phyloP scores from a whole-genome alignment of 1,284 basidiomycete genomes.

The Leccinum fallax region DNA sequence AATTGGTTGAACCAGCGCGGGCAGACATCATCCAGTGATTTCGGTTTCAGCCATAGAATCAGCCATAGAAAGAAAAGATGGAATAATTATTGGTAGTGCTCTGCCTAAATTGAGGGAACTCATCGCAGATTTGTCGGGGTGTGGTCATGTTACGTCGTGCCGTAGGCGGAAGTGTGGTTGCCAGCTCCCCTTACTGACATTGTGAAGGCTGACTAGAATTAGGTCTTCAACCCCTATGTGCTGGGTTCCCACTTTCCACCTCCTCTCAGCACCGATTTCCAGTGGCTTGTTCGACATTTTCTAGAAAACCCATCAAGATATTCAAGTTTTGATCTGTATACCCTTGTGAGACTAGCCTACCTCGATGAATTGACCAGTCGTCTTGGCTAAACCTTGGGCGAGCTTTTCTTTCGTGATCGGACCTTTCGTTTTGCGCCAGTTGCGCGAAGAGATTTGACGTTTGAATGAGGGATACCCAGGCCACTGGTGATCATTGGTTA shows the following conservation, averaged over 20 bases:
- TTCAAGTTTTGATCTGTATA: background rate
- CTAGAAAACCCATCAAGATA: conserved; percentile 22
- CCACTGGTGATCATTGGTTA: conserved; percentile 50
- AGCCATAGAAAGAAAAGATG: background rate
- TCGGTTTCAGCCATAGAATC: no score
- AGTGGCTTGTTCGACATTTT: conserved; percentile 31
- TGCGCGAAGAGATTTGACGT: conserved; percentile 69
- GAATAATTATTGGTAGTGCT: background rate
- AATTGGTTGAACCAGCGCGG: background rate
- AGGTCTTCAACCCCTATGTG: conserved; percentile 63
- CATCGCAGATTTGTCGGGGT: background rate
- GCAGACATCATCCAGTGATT: background rate
- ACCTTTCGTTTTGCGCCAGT: conserved; percentile 66
- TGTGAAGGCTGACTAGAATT: conserved; percentile 69
- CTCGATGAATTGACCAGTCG: conserved; percentile 54
- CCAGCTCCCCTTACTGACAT: conserved; percentile 76
- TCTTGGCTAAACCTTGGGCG: conserved; percentile 61
- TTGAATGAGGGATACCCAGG: conserved; percentile 73
- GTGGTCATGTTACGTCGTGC: background rate
- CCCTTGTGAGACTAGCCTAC: conserved; percentile 31
- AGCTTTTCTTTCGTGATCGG: conserved; percentile 65
- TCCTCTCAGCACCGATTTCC: conserved; percentile 40
- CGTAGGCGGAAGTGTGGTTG: conserved; percentile 65
- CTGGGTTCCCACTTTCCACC: conserved; percentile 57
- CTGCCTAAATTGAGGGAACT: background rate